Evolutionary conservation across 2,329 filamentous ascomycete species (phyloP), one percentile per base, ranked within the genome.

Genomic region (Claviceps monticola): DNA sequence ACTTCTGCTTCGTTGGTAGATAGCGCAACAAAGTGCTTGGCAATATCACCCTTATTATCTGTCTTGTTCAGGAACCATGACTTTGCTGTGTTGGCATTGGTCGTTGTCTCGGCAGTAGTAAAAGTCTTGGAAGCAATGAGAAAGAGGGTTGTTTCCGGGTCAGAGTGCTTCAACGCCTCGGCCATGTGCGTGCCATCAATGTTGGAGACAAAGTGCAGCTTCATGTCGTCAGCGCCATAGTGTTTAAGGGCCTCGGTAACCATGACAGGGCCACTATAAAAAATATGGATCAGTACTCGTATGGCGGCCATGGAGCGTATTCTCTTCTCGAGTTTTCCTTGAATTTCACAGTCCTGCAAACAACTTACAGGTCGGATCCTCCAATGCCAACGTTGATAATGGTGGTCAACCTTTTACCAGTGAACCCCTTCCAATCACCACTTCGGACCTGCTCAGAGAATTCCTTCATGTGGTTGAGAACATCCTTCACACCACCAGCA

Each of bases 61-160:
- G 80, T 82, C 73, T 83, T 82, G 72, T 94, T 78, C 60, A 97
- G 79, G 82, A 98, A 98, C 93, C 93, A 98, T 50, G 78, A 71
- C 80, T 98, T 98, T 57, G 93, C 93, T 34, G 88, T 89, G 77
- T 95, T 96, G 70, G 93, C 93, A 68, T 98, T 98, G 62, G 91
- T 97, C 55, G 79, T 85, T 48, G 93, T 98, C 79, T 98, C 93
- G 54, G 93, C 93, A 9, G 93, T 98, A 57, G 93, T 98, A 73
- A 98, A 98, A 57, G 93, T 98, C 84, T 98, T 98, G 71, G 91
- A 97, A 53, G 93, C 93, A 61, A 98, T 82, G 61, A 98, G 79
- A 84, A 98, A 97, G 57, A 98, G 85, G n/a, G 93, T 96, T 47
- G 91, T 96, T 75, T 98, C 93, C 48, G 91, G 91, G 69, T 98